phyloP scores from a whole-genome alignment of 1,139 yeast species.

The Debaryomyces sp. region DNA sequence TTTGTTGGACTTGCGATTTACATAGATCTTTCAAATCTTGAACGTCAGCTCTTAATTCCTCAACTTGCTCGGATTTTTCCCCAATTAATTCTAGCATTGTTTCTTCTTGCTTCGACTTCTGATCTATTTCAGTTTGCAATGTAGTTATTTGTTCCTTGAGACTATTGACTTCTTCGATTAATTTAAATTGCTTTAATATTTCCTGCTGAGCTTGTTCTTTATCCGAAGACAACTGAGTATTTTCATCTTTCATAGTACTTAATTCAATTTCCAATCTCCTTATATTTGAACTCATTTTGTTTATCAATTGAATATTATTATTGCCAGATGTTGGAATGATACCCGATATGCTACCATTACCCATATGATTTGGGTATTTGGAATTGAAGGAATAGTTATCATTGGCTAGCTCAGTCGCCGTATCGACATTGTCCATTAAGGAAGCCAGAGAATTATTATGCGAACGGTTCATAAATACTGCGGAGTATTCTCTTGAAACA shows the following conservation, averaged over 20 bases:
- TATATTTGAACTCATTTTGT: constrained; percentile 73
- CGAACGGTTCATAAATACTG: constrained; percentile 17
- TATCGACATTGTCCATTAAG: constrained; percentile 24
- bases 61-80: constrained; percentile 84
- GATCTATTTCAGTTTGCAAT: constrained; percentile 39
- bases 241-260: constrained; percentile 64
- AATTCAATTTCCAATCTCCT: constrained; percentile 82
- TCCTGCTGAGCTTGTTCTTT: constrained; percentile 72
- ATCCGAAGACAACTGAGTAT: constrained; percentile 52
- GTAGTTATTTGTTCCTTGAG: constrained; percentile 37
- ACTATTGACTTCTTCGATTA: constrained; percentile 51
- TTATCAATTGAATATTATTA: constrained; percentile 59
- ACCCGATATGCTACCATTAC: constrained; percentile 16
- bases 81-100: constrained; percentile 78
- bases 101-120: constrained; percentile 49
- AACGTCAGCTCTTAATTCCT: constrained; percentile 86
- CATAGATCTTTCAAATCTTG: constrained; percentile 83
- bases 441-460: constrained; percentile 24
- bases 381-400: constrained; percentile 16
- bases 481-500: constrained; percentile 18
- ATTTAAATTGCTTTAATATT: constrained; percentile 45
- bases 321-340: constrained; percentile 18
- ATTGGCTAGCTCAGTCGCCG: constrained; percentile 14
- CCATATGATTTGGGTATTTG: constrained; percentile 11
- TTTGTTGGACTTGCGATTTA: constrained; percentile 80